A percentile compares a stretch with the other conserved stretches of the same genome.
Evolutionary conservation across 2,329 filamentous ascomycete species (phyloP).

Genomic region (Aspergillus novofumigatus): DNA sequence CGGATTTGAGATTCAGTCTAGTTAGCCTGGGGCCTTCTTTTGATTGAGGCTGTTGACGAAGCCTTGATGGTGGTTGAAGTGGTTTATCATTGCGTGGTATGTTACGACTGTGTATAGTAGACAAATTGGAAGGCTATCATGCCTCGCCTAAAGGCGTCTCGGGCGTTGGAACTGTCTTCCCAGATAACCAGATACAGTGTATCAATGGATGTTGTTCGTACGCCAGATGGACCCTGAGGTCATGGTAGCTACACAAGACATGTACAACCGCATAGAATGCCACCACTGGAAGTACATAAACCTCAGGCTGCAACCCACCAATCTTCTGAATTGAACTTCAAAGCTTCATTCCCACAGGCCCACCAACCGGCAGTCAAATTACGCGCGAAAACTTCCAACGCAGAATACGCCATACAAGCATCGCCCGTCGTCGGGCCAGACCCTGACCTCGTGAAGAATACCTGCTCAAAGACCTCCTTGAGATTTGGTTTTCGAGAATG

Average conservation of each 20-base stretch:
- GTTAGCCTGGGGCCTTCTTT: conserved; percentile 56
- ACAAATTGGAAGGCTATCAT: background rate
- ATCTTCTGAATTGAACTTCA: conserved; percentile 55
- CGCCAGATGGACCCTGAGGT: background rate
- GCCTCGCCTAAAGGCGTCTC: background rate
- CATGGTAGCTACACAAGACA: background rate
- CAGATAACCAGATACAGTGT: background rate
- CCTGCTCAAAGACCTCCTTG: conserved; percentile 50
- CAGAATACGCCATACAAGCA: conserved; percentile 38
- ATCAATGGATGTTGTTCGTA: background rate
- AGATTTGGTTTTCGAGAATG: conserved; percentile 64
- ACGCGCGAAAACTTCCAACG: conserved; percentile 59
- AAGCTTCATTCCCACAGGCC: conserved; percentile 59
- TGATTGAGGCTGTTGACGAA: conserved; percentile 33
- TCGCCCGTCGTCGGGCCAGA: background rate
- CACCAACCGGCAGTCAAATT: conserved; percentile 59
- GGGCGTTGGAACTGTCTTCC: background rate
- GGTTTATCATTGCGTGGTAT: background rate
- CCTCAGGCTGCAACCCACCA: conserved; percentile 42
- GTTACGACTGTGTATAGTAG: background rate
- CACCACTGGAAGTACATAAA: background rate
- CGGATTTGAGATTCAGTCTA: conserved; percentile 58
- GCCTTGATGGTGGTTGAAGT: too few species aligned
- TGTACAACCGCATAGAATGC: background rate
- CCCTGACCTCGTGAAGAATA: conserved; percentile 32